Evolutionary conservation across 2,329 filamentous ascomycete genomes (phyloP).

Genomic region (Sporothrix brunneoviolacea): DNA sequence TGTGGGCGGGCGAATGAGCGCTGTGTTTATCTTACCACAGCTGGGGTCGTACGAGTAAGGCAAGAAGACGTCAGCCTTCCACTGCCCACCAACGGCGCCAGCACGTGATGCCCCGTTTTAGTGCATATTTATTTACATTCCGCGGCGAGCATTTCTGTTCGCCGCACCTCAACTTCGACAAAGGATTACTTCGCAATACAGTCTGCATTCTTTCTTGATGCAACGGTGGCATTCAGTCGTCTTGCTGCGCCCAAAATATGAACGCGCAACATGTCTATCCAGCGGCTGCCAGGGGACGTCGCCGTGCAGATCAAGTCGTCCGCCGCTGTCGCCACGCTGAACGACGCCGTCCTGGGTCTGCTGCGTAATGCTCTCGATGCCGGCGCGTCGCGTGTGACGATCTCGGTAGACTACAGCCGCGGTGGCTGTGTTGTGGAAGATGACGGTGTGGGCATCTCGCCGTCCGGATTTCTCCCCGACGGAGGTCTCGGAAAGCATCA

Average conservation of each 20-base stretch:
- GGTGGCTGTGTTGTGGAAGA: constrained; percentile 79
- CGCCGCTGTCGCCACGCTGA: constrained; percentile 67
- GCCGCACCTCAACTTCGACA: too few species aligned
- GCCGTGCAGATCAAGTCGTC: constrained; percentile 80
- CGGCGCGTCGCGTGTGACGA: constrained; percentile 57
- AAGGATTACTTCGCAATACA: too few species aligned
- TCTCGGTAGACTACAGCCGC: constrained; percentile 66
- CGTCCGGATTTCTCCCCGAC: constrained; percentile 60
- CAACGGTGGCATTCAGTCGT: too few species aligned
- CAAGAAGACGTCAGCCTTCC: constrained; percentile 1
- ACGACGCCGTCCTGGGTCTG: constrained; percentile 63
- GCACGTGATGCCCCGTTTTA: too few species aligned
- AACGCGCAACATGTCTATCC: constrained; percentile 51
- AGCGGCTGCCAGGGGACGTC: constrained; percentile 62
- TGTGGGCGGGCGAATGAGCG: background rate
- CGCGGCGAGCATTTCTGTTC: too few species aligned
- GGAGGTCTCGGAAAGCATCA: constrained; percentile 69
- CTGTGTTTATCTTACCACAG: background rate
- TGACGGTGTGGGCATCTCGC: constrained; percentile 70
- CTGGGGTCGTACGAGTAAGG: background rate
- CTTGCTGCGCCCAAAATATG: constrained; percentile 1
- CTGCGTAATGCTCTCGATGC: constrained; percentile 84
- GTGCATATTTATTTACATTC: too few species aligned
- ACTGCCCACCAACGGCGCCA: background rate
- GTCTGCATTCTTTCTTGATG: background rate